Evolutionary conservation across 768 basidiomycete genomes (phyloP).

Genomic region (Trametes villosa): DNA sequence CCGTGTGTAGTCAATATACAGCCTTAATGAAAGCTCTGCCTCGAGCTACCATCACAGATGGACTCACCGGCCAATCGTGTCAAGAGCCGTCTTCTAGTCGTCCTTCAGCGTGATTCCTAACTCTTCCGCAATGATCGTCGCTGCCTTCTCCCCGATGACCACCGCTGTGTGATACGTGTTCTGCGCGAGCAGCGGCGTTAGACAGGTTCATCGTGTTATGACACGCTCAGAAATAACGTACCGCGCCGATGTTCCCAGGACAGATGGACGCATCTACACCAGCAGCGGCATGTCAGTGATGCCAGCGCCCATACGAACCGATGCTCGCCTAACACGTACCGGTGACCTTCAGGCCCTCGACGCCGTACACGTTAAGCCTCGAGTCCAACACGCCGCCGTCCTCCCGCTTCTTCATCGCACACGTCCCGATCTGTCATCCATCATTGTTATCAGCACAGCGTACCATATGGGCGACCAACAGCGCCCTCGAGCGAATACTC

Average conservation of each 20-base stretch:
- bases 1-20: no score
- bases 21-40: no score
- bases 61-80: neutral
- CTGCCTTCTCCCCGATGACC: constrained; percentile 64
- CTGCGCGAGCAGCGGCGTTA: constrained; percentile 11
- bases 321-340: constrained; percentile 9
- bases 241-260: constrained; percentile 43
- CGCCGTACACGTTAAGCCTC: constrained; percentile 64
- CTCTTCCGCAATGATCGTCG: constrained; percentile 61
- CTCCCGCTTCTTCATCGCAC: constrained; percentile 68
- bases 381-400: constrained; percentile 65
- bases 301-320: constrained; percentile 5
- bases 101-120: constrained; percentile 33
- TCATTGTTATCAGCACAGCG: neutral
- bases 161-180: constrained; percentile 51
- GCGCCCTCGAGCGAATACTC: neutral
- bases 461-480: neutral
- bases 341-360: constrained; percentile 51
- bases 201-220: neutral
- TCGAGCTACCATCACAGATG: neutral
- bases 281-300: constrained; percentile 14
- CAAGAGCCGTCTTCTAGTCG: neutral
- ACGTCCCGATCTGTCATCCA: constrained; percentile 57
- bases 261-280: constrained; percentile 43
- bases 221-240: constrained; percentile 18